These are phyloP conservation scores for Paecilomyces sp. DNA, from an alignment of 2,329 filamentous ascomycete species.

Conservation along the genomic window DNA sequence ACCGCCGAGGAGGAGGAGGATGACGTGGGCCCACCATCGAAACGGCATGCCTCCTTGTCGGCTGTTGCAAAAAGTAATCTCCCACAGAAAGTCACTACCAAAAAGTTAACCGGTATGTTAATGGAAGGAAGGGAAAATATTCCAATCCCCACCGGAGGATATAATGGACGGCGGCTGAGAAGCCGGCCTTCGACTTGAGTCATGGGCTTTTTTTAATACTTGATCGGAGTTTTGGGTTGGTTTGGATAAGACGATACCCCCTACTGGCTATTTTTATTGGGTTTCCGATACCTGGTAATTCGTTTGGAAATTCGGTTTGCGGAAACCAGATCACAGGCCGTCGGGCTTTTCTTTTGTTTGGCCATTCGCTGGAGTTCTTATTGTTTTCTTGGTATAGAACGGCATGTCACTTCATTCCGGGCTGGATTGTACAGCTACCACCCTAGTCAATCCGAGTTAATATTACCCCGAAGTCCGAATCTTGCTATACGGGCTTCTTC, in stretches of 20 bases:
- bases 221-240: not conserved
- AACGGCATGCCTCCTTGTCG: constrained; percentile 9
- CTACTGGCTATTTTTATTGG: not conserved
- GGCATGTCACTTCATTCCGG: not conserved
- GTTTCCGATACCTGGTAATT: not conserved
- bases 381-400: not conserved
- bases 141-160: constrained; percentile 16
- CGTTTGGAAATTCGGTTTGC: not conserved
- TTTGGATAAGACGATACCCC: not conserved
- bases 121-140: constrained; percentile 41
- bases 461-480: not conserved
- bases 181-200: constrained; percentile 19
- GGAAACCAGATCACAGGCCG: not conserved
- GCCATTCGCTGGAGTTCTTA: not conserved
- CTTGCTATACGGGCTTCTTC: not conserved
- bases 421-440: not conserved
- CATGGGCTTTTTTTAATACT: not conserved
- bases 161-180: constrained; percentile 23
- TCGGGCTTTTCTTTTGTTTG: not conserved
- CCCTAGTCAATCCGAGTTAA: not conserved
- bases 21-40: constrained; percentile 5
- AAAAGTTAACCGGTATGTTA: constrained; percentile 27
- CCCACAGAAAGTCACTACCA: constrained; percentile 35
- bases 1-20: not conserved
- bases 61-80: constrained; percentile 30